These are phyloP conservation scores for Chrysanthemum lavandulifolium DNA, from an alignment of 129 eudicot genomes.

Conservation along the genomic window DNA sequence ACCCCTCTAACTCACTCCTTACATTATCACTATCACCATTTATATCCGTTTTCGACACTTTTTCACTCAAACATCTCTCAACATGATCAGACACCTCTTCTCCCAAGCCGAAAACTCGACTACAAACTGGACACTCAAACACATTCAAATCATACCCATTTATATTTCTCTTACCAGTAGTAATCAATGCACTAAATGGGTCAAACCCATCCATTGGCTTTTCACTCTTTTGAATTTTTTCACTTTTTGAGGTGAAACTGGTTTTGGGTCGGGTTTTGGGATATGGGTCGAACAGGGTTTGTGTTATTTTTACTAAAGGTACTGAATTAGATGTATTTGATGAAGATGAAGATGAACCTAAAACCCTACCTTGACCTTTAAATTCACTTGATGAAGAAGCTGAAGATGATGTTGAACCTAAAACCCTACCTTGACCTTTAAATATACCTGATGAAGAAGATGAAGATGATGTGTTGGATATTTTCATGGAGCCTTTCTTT, in stretches of 20 bases:
- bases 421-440: constrained; percentile 81
- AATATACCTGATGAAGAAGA: constrained; percentile 54
- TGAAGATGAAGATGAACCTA: constrained; percentile 68
- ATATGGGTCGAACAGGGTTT: constrained; percentile 26
- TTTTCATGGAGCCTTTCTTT: constrained; percentile 87
- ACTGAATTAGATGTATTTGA: constrained; percentile 28
- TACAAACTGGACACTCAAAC: constrained; percentile 88
- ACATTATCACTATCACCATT: background rate
- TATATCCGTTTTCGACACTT: constrained; percentile 20
- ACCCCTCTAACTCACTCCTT: constrained; percentile 42
- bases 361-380: constrained; percentile 81
- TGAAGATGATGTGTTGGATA: constrained; percentile 59
- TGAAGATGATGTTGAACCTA: constrained; percentile 66
- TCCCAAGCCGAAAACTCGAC: constrained; percentile 55
- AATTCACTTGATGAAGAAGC: constrained; percentile 54
- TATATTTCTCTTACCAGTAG: constrained; percentile 71
- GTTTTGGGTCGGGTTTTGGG: constrained; percentile 33
- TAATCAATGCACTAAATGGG: constrained; percentile 71
- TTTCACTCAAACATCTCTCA: constrained; percentile 51
- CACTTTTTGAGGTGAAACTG: constrained; percentile 15
- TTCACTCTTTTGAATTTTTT: constrained; percentile 1
- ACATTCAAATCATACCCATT: constrained; percentile 75
- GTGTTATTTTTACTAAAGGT: constrained; percentile 6
- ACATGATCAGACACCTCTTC: constrained; percentile 78
- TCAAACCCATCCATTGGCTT: constrained; percentile 64